These are phyloP conservation scores for Athelia sp. DNA, from an alignment of 1,284 basidiomycete genomes.

Conservation along the genomic window DNA sequence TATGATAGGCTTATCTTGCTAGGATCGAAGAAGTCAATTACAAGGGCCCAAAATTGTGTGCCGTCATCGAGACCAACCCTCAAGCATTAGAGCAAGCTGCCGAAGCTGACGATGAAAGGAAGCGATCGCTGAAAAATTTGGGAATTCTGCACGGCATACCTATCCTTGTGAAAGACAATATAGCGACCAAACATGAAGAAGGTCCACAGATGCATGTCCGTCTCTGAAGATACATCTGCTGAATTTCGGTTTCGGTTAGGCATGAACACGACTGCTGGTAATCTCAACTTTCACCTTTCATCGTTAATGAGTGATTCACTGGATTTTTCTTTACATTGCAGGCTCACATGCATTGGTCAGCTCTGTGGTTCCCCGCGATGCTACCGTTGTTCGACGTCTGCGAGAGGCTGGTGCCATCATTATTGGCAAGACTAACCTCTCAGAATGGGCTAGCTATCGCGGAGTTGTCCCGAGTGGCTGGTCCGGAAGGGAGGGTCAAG, in stretches of 20 bases:
- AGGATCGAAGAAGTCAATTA: conserved; percentile 69
- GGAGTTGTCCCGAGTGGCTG: conserved; percentile 56
- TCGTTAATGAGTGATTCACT: background rate
- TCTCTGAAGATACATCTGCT: conserved; percentile 18
- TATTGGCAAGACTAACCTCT: conserved; percentile 63
- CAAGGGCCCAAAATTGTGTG: conserved; percentile 54
- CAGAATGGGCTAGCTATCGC: conserved; percentile 58
- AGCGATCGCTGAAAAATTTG: conserved; percentile 26
- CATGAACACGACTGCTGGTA: conserved; percentile 56
- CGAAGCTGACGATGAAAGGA: conserved; percentile 50
- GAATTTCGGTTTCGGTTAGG: conserved; percentile 29
- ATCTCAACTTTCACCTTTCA: background rate
- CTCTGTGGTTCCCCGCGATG: conserved; percentile 58
- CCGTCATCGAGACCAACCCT: conserved; percentile 61
- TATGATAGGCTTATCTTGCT: conserved; percentile 57
- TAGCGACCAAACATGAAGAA: conserved; percentile 32
- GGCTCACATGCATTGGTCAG: conserved; percentile 55
- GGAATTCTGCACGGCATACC: conserved; percentile 68
- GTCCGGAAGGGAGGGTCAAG: conserved; percentile 64
- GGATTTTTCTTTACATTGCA: background rate
- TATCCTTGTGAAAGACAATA: conserved; percentile 62
- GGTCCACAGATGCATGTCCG: conserved; percentile 14
- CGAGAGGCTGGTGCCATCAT: conserved; percentile 66
- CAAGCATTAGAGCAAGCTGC: conserved; percentile 52
- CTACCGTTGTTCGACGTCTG: conserved; percentile 54